Base-by-base conservation (phyloP, 208 protist species). In the Acanthamoeba lenticulata region DNA sequence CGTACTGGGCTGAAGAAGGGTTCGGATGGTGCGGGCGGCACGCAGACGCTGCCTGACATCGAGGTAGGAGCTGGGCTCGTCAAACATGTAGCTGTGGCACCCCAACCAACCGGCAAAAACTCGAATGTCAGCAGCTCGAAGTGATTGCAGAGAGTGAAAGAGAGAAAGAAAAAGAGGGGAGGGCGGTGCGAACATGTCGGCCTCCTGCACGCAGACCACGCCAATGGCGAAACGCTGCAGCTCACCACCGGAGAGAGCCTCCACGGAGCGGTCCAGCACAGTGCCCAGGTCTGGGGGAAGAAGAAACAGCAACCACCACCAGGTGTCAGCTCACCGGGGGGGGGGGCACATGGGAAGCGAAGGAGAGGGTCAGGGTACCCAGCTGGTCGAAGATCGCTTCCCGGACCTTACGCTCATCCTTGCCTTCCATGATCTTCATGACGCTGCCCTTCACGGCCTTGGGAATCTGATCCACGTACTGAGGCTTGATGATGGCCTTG, bases 401-500 rank as follows among this genome's bases (percentile, higher is more conserved):
- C 79, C 47, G 96, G 13, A 60, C 96, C 88, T 97, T 94, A 36
- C 97, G 97, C 90, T 99, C 97, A 95, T 99, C 97, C 62, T 98
- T 99, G 85, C 97, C 97, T 13, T 96, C 96, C 1, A 99, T 85
- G 6, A 99, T 98, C 6, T 98, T 97, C 1, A 90, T 94, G 17
- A 99, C 99, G 24, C 92, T 97, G 62, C 99, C 99, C 95, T 99
- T 99, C 34, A 99, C 98, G 21, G 98, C 98, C 94, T 98, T 98
- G n/a, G 99, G 98, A 93, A 99, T 97, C 94, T 99, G 97, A 97
- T 99, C 99, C 19, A 99, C 99, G 95, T 99, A 99, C 98, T 99
- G 99, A 49, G 99, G 99, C 97, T 99, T 99, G 67, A 99, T 98
- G 34, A 99, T 97, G 65, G 99, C 98, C 95, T 98, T 99, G 67